phyloP scores from a whole-genome alignment of 352 stramenopile species.

The Phytopythium chamaehyphon region DNA sequence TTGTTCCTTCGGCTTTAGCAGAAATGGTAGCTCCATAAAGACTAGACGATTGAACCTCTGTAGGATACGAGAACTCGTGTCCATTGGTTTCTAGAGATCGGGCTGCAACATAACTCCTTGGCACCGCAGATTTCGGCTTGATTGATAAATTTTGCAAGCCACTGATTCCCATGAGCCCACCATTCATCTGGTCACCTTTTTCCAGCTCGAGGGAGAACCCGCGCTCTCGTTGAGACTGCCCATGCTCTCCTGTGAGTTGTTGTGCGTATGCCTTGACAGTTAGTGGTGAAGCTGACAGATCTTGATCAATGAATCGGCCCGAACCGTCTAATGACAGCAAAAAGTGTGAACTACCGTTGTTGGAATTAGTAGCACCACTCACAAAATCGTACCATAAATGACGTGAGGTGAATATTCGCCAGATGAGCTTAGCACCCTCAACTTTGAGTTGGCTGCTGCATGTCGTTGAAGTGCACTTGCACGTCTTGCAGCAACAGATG shows the following conservation, averaged over 20 bases:
- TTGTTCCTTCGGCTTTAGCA: not conserved
- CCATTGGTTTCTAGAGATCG: not conserved
- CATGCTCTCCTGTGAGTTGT: not conserved
- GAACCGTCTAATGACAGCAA: not conserved
- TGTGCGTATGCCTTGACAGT: slow-evolving; percentile 4
- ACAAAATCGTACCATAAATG: not conserved
- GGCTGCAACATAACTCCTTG: not conserved
- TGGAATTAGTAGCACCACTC: no score
- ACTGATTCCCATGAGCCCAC: not conserved
- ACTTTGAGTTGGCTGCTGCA: not conserved
- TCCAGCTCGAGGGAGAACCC: not conserved
- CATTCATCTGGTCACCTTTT: not conserved
- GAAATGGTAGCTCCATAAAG: not conserved
- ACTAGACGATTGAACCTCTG: not conserved
- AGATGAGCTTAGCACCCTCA: not conserved
- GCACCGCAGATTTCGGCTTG: not conserved
- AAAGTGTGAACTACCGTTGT: not conserved
- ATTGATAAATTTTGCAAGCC: not conserved
- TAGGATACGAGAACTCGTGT: not conserved
- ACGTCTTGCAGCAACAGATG: not conserved
- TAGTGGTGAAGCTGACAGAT: not conserved
- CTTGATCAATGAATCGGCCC: not conserved
- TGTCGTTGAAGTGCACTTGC: slow-evolving; percentile 1
- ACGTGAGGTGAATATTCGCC: not conserved
- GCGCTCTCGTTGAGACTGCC: not conserved